These are phyloP conservation scores for Pholiota molesta DNA, from an alignment of 768 basidiomycete species.

Conservation along the genomic window DNA sequence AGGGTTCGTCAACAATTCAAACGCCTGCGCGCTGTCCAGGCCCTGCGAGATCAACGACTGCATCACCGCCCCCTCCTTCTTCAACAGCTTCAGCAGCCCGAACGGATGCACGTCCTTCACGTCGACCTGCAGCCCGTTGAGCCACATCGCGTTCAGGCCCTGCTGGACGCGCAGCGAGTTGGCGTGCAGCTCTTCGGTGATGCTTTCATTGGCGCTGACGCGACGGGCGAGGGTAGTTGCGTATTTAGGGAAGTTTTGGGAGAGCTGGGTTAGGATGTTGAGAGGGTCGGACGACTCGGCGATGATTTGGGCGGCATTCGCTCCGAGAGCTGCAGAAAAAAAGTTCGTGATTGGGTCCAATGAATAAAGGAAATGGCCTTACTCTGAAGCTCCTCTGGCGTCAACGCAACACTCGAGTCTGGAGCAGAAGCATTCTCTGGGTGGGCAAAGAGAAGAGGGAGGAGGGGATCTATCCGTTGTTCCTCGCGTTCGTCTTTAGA, in stretches of 20 bases:
- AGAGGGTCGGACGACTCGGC: conserved; percentile 58
- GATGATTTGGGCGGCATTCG: conserved; percentile 78
- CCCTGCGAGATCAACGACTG: conserved; percentile 62
- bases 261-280: conserved; percentile 61
- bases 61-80: conserved; percentile 71
- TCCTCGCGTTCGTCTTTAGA: conserved; percentile 30
- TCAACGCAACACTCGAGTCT: conserved; percentile 45
- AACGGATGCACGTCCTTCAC: conserved; percentile 74
- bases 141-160: conserved; percentile 67
- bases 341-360: neutral
- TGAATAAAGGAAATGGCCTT: neutral
- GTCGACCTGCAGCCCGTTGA: conserved; percentile 72
- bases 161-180: conserved; percentile 59
- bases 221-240: conserved; percentile 73
- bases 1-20: conserved; percentile 74
- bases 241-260: conserved; percentile 91
- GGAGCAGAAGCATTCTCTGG: conserved; percentile 42
- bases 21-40: conserved; percentile 62
- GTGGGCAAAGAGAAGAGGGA: conserved; percentile 41
- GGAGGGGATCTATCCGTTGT: conserved; percentile 34
- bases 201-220: conserved; percentile 50
- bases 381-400: conserved; percentile 60
- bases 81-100: conserved; percentile 68
- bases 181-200: conserved; percentile 56
- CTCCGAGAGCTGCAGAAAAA: conserved; percentile 55